Percentiles rank a stretch among this genome's conserved stretches.
phyloP scores from a whole-genome alignment of 805 yeast species.

The Alloascoidea africana region DNA sequence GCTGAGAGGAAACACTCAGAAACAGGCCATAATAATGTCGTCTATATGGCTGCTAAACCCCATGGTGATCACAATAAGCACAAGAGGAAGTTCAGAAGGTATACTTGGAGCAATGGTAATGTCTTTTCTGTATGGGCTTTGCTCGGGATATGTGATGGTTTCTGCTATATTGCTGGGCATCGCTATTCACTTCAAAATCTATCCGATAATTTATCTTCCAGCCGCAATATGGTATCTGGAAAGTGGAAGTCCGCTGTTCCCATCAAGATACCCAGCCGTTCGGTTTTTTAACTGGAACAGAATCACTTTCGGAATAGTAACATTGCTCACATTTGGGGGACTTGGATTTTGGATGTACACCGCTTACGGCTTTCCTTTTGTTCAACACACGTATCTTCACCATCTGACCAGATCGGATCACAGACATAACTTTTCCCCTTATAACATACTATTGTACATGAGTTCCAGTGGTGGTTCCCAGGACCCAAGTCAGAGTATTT shows the following conservation, averaged over 20 bases:
- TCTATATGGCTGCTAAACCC: conserved; percentile 86
- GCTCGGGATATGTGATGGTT: conserved; percentile 13
- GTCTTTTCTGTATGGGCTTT: conserved; percentile 25
- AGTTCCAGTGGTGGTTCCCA: conserved; percentile 6
- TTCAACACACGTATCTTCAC: conserved; percentile 67
- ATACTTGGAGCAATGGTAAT: conserved; percentile 66
- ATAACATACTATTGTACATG: conserved; percentile 49
- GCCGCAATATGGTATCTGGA: conserved; percentile 36
- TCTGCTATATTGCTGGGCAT: conserved; percentile 49
- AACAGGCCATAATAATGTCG: conserved; percentile 26
- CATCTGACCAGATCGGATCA: conserved; percentile 81
- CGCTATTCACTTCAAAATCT: conserved; percentile 79
- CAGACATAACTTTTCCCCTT: conserved; percentile 86
- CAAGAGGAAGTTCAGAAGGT: conserved; percentile 91
- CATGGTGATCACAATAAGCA: conserved; percentile 84
- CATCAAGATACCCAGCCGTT: conserved; percentile 6
- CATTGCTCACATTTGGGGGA: conserved; percentile 26
- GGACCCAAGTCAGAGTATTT: neutral
- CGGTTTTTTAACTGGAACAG: conserved; percentile 28
- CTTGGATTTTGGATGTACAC: conserved; percentile 48
- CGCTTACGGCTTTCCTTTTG: conserved; percentile 59
- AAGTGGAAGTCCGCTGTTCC: conserved; percentile 7
- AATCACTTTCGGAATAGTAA: conserved; percentile 23
- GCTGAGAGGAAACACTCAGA: conserved; percentile 13
- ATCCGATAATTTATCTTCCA: conserved; percentile 83